Conservation (phyloP, 352 stramenopile species). For the Phytophthora ramorum region DNA sequence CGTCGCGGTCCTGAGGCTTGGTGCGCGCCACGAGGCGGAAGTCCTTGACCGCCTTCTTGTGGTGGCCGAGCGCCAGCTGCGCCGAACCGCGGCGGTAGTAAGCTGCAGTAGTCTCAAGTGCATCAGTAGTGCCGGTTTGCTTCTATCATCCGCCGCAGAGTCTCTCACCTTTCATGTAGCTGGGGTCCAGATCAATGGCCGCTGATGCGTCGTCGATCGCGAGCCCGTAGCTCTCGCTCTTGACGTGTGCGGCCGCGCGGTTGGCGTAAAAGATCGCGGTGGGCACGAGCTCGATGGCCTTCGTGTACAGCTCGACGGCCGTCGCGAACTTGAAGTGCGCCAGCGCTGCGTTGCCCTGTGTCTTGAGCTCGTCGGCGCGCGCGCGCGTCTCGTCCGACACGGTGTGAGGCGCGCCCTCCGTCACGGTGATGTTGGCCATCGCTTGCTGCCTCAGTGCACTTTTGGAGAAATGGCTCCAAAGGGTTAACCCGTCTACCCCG, state of each 20-base stretch:
- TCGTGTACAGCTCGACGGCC: conserved; percentile 90
- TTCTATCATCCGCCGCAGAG: not conserved
- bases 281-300: conserved; percentile 87
- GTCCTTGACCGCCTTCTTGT: conserved; percentile 98
- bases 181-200: conserved; percentile 94
- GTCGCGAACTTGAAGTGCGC: conserved; percentile 80
- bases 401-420: conserved; percentile 56
- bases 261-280: conserved; percentile 96
- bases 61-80: conserved; percentile 95
- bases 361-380: conserved; percentile 83
- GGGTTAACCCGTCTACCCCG: not conserved
- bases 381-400: conserved; percentile 67
- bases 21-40: conserved; percentile 97
- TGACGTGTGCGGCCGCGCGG: conserved; percentile 96
- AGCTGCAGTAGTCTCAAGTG: conserved; percentile 32
- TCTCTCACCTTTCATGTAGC: conserved; percentile 94
- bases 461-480: conserved; percentile 3
- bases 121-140: conserved; percentile 9
- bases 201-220: conserved; percentile 97
- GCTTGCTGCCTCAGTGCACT: conserved; percentile 11
- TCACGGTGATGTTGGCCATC: conserved; percentile 56
- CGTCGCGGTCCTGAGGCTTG: conserved; percentile 95
- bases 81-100: conserved; percentile 98
- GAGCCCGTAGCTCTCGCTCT: conserved; percentile 98
- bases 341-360: conserved; percentile 86